phyloP scores from a whole-genome alignment of 208 protist genomes.

The Leishmania amazonensis region DNA sequence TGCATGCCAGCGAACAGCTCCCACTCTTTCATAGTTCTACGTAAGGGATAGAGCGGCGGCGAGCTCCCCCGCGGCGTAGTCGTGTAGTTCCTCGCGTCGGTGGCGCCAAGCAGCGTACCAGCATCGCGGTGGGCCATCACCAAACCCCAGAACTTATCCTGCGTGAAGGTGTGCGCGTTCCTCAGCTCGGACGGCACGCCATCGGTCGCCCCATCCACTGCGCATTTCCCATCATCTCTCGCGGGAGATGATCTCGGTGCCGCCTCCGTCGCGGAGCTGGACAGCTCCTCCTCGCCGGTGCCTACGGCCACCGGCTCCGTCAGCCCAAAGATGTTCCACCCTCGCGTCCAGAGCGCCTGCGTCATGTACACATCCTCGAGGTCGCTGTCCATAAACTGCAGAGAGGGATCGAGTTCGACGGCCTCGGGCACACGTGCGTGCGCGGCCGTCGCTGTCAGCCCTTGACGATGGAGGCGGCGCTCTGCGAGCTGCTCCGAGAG shows the following conservation, averaged over 20 bases:
- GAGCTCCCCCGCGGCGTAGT: neutral
- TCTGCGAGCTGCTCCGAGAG: conserved; percentile 14
- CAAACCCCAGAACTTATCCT: conserved; percentile 21
- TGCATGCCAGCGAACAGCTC: conserved; percentile 20
- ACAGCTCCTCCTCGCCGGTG: neutral
- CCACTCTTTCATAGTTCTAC: conserved; percentile 22
- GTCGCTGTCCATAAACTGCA: conserved; percentile 38
- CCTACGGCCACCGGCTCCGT: conserved; percentile 40
- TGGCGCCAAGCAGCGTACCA: conserved; percentile 12
- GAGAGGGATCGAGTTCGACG: conserved; percentile 38
- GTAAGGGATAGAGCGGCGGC: conserved; percentile 2
- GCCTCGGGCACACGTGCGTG: conserved; percentile 9
- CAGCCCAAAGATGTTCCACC: conserved; percentile 53
- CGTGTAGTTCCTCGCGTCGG: neutral
- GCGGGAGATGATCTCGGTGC: neutral
- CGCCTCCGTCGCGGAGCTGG: neutral
- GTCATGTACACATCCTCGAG: conserved; percentile 40
- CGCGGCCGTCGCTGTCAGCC: neutral
- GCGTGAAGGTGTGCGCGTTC: conserved; percentile 8
- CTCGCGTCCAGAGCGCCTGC: conserved; percentile 50
- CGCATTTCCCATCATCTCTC: neutral
- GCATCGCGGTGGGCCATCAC: conserved; percentile 10
- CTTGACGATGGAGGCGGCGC: neutral
- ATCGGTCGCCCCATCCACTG: neutral
- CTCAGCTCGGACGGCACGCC: conserved; percentile 7